These are phyloP conservation scores for Globisporangium nodosum DNA, from an alignment of 352 stramenopile species.

Conservation along the genomic window DNA sequence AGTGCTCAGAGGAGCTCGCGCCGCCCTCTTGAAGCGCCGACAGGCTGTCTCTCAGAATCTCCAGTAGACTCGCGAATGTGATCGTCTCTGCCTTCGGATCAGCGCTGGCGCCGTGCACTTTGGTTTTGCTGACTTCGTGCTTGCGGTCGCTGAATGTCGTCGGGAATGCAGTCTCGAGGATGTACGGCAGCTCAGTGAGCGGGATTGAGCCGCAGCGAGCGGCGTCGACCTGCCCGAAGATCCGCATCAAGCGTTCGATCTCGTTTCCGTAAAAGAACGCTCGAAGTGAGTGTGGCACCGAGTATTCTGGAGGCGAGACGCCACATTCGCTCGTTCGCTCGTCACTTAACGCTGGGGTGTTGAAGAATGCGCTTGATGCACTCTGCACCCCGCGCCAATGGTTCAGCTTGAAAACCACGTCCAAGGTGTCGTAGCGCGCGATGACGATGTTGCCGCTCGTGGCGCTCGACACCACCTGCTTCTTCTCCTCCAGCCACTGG, in stretches of 20 bases:
- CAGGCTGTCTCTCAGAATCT: slow-evolving; percentile 23
- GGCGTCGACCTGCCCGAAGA: slow-evolving; percentile 18
- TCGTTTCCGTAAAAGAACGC: slow-evolving; percentile 30
- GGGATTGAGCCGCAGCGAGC: slow-evolving; percentile 11
- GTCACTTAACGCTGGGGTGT: slow-evolving; percentile 7
- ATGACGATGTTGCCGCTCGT: slow-evolving; percentile 33
- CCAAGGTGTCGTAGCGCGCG: slow-evolving; percentile 23
- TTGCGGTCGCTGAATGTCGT: neutral
- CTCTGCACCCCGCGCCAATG: slow-evolving; percentile 36
- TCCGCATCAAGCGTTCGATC: slow-evolving; percentile 22
- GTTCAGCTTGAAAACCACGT: slow-evolving; percentile 28
- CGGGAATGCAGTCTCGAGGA: slow-evolving; percentile 23
- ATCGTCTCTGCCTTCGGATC: slow-evolving; percentile 4
- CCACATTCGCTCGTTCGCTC: neutral
- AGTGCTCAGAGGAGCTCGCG: neutral
- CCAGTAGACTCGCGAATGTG: slow-evolving; percentile 23
- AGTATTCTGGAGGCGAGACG: slow-evolving; percentile 13
- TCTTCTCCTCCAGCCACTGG: slow-evolving; percentile 12
- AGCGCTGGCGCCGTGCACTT: no score
- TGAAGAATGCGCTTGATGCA: slow-evolving; percentile 20
- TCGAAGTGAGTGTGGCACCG: slow-evolving; percentile 21
- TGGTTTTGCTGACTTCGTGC: no score
- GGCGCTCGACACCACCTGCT: slow-evolving; percentile 23
- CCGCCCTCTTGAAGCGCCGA: slow-evolving; percentile 5
- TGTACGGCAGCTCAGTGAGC: slow-evolving; percentile 7